Conservation (phyloP, 1,284 basidiomycete genomes). For the Meira nashicola region DNA sequence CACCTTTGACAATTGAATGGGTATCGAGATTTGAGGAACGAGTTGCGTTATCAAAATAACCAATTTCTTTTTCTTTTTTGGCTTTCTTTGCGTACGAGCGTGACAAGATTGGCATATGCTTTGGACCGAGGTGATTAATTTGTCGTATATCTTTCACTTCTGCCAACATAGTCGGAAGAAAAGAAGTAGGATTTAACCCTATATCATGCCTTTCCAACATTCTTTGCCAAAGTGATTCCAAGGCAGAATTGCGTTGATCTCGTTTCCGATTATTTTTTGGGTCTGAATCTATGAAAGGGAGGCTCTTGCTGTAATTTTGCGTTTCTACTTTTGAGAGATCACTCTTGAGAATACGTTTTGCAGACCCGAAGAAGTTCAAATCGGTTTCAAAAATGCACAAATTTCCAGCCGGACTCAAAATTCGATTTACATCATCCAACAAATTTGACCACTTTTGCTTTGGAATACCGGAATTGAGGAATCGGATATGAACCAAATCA, state of each 20-base stretch:
- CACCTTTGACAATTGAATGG: neutral
- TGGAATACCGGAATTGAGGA: conserved; percentile 23
- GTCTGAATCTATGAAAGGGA: too few relatives aligned
- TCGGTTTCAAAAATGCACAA: conserved; percentile 36
- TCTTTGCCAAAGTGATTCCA: neutral
- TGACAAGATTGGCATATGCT: neutral
- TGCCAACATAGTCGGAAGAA: neutral
- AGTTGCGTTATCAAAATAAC: neutral
- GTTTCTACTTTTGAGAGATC: conserved; percentile 18
- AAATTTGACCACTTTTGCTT: conserved; percentile 35
- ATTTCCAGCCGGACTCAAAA: conserved; percentile 32
- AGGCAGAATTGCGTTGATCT: too few relatives aligned
- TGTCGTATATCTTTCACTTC: neutral
- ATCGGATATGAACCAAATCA: conserved; percentile 39
- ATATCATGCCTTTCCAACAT: neutral
- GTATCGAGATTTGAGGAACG: neutral
- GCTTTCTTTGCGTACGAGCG: neutral
- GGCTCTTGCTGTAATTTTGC: too few relatives aligned
- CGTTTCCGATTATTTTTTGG: too few relatives aligned
- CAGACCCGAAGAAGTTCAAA: conserved; percentile 26
- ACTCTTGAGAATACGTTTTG: conserved; percentile 19
- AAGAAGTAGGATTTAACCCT: neutral
- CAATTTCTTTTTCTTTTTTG: neutral
- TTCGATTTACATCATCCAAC: conserved; percentile 22
- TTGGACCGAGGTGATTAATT: neutral